Evolutionary conservation across 768 basidiomycete genomes (phyloP).

Genomic region (Pleurotus ostreatus): DNA sequence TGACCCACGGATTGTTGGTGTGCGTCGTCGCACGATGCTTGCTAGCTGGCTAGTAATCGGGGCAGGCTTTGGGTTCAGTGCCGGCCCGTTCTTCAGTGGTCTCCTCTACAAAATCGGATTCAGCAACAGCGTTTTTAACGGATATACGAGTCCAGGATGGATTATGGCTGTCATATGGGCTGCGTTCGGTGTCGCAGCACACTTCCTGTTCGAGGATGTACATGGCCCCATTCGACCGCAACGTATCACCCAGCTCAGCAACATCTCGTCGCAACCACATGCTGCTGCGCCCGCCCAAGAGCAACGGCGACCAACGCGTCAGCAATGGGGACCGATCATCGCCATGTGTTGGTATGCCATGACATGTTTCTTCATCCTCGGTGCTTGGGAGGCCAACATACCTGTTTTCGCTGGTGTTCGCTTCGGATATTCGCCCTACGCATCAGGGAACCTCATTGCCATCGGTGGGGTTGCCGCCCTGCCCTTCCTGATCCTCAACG

Average conservation of each 20-base stretch:
- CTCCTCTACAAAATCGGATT: constrained; percentile 60
- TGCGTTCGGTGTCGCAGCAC: constrained; percentile 41
- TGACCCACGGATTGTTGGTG: constrained; percentile 66
- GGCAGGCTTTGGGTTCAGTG: constrained; percentile 57
- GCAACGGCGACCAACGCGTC: constrained; percentile 7
- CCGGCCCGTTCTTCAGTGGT: constrained; percentile 63
- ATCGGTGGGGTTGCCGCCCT: constrained; percentile 44
- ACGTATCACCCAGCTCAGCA: constrained; percentile 1
- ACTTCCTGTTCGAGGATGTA: constrained; percentile 37
- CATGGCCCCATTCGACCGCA: constrained; percentile 9
- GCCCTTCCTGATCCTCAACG: constrained; percentile 47
- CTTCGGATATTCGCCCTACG: constrained; percentile 40
- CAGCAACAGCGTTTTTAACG: constrained; percentile 54
- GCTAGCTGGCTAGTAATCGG: constrained; percentile 62
- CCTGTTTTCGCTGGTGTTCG: constrained; percentile 39
- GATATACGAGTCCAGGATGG: constrained; percentile 66
- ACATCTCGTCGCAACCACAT: constrained; percentile 23
- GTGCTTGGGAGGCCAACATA: constrained; percentile 56
- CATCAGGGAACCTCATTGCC: constrained; percentile 44
- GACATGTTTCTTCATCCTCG: constrained; percentile 59
- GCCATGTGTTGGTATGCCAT: constrained; percentile 59
- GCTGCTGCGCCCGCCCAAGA: constrained; percentile 7
- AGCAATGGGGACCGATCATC: constrained; percentile 42
- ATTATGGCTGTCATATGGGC: constrained; percentile 53
- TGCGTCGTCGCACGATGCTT: constrained; percentile 58